Evolutionary conservation across 2,329 filamentous ascomycete species (phyloP), one percentile per base, ranked within the genome.

Genomic region (Cercospora nicotianae): DNA sequence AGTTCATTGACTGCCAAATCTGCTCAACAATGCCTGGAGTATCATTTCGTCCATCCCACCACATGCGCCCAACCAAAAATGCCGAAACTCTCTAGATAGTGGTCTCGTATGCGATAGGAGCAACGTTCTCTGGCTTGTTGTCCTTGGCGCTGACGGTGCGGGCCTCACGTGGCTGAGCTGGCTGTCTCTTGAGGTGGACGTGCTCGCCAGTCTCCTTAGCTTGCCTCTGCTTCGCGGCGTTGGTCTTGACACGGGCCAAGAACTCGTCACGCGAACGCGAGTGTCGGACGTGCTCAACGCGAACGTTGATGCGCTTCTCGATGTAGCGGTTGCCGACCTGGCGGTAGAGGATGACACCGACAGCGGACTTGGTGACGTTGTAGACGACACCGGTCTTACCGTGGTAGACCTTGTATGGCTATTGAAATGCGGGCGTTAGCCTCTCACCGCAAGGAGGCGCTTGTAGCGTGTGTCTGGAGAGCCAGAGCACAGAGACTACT

Each of bases 271-370:
- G 90, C 80, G 94, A 98, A 83, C 95, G 91, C 77, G 94, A 98
- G 82, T 92, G 91, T 80, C 86, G 85, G 85, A 99, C 89, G 90
- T 99, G 95, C 91, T 99, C 95, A 84, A 98, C 85, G 82, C 95
- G 93, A 86, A 99, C 88, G 90, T 97, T 98, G 87, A 99, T 90
- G 84, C 95, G 94, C 93, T 99, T 99, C 92, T 99, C 95, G 83
- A 99, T 88, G 90, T 97, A 99, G 81, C 94, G 92, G 91, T 98
- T 95, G 86, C 94, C 93, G 83, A 99, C 95, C 85, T 96, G 93
- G 90, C 97, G 97, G 91, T 96, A 94, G 86, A 99, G 92, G 86
- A 99, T 97, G 84, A 99, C 91, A 80, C 95, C 95, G 82, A 99
- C 93, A 75, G 95, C 92, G 79, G 89, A 91, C 90, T 97, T 97